Conservation (phyloP, 352 stramenopile species). For the Pelagophyceae sp. region DNA sequence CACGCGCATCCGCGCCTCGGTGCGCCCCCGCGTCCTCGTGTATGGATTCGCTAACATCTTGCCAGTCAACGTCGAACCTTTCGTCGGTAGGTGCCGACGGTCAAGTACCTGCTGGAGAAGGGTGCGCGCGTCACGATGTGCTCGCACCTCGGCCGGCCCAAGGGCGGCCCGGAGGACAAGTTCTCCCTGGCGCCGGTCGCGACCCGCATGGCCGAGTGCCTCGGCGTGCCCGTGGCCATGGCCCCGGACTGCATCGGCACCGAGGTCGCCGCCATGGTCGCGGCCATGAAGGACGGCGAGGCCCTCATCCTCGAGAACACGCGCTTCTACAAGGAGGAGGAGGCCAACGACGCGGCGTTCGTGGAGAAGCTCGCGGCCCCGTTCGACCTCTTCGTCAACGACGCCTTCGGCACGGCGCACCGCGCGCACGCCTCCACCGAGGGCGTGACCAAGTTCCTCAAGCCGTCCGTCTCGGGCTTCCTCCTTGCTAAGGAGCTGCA, state of each 20-base stretch:
- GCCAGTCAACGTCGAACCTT: too few relatives aligned
- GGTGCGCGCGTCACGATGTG: slow-evolving; percentile 82
- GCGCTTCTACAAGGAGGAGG: slow-evolving; percentile 95
- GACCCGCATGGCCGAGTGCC: slow-evolving; percentile 77
- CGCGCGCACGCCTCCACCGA: slow-evolving; percentile 92
- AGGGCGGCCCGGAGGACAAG: slow-evolving; percentile 80
- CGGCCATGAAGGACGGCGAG: slow-evolving; percentile 71
- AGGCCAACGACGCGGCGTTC: slow-evolving; percentile 87
- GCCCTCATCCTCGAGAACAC: slow-evolving; percentile 71
- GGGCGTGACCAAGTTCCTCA: slow-evolving; percentile 87
- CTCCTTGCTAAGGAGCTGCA: slow-evolving; percentile 95
- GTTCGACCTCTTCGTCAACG: slow-evolving; percentile 92
- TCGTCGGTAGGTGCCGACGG: slow-evolving; percentile 66
- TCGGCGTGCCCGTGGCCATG: slow-evolving; percentile 78
- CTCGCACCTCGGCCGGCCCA: slow-evolving; percentile 94
- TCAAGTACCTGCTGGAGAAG: slow-evolving; percentile 89
- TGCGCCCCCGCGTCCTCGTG: slow-evolving; percentile 51
- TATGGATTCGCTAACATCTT: background rate
- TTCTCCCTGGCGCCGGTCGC: slow-evolving; percentile 90
- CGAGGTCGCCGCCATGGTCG: slow-evolving; percentile 66
- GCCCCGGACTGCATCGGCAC: slow-evolving; percentile 88
- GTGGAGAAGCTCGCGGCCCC: slow-evolving; percentile 81
- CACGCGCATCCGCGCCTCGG: slow-evolving; percentile 88
- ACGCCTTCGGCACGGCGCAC: slow-evolving; percentile 95
- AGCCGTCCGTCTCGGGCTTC: slow-evolving; percentile 82